Evolutionary conservation across 495 filamentous ascomycete genomes (phyloP).

Genomic region (Chaetomidium leptoderma): DNA sequence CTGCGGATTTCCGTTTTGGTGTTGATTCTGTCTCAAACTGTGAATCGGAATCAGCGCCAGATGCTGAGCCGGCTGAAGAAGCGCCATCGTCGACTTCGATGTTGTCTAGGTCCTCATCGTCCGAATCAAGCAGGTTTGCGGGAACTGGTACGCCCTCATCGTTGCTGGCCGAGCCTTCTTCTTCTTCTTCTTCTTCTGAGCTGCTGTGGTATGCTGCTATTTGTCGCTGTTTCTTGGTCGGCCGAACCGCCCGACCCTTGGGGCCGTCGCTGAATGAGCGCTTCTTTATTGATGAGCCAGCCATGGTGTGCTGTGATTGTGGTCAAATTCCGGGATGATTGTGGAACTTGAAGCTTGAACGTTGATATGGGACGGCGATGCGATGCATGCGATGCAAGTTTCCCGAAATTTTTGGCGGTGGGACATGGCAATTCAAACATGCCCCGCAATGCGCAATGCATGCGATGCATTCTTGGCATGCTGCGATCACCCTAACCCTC

Average conservation of each 20-base stretch:
- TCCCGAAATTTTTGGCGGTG: conserved; percentile 39
- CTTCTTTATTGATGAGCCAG: conserved; percentile 31
- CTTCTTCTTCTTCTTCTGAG: conserved; percentile 56
- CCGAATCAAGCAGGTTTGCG: conserved; percentile 65
- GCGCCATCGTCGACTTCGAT: conserved; percentile 42
- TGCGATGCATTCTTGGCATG: no score
- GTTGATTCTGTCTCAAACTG: conserved; percentile 26
- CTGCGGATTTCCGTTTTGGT: conserved; percentile 15
- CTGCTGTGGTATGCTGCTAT: conserved; percentile 69
- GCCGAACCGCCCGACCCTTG: conserved; percentile 50
- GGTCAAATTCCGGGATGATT: conserved; percentile 10
- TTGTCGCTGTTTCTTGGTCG: conserved; percentile 68
- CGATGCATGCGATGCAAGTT: background rate
- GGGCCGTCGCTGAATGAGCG: conserved; percentile 47
- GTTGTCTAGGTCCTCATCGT: conserved; percentile 54
- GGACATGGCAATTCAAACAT: conserved; percentile 17
- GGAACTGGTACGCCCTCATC: conserved; percentile 55
- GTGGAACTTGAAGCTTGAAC: conserved; percentile 4
- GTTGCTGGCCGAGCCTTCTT: conserved; percentile 19
- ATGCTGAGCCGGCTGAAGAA: conserved; percentile 29
- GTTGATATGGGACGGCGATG: background rate
- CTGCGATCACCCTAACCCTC: no score
- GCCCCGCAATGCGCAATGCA: background rate
- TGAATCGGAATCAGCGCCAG: conserved; percentile 41
- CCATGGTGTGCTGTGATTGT: conserved; percentile 27